Conservation (phyloP, 2,329 filamentous ascomycete species). For the Penicillium sp. region DNA sequence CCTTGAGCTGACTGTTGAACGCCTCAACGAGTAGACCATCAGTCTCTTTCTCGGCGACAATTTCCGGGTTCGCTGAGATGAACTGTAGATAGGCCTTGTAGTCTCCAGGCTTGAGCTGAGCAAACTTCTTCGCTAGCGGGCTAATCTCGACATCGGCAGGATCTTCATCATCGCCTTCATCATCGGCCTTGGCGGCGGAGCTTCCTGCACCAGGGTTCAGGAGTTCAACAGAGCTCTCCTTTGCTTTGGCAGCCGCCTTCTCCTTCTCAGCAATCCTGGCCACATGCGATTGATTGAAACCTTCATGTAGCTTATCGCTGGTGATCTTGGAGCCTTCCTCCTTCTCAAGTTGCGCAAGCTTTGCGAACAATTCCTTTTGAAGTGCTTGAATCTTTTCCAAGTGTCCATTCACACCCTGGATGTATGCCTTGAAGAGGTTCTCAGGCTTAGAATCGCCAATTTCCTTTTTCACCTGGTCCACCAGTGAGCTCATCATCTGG, state of each 20-base stretch:
- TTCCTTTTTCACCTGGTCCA: slow-evolving; percentile 88
- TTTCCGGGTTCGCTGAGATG: slow-evolving; percentile 71
- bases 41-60: slow-evolving; percentile 80
- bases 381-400: slow-evolving; percentile 72
- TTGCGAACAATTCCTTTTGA: slow-evolving; percentile 69
- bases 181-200: slow-evolving; percentile 54
- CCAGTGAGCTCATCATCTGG: slow-evolving; percentile 95
- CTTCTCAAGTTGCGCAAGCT: slow-evolving; percentile 77
- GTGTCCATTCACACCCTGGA: slow-evolving; percentile 74
- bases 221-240: slow-evolving; percentile 59
- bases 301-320: slow-evolving; percentile 81
- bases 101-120: slow-evolving; percentile 70
- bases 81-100: slow-evolving; percentile 73
- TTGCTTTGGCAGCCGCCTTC: slow-evolving; percentile 42
- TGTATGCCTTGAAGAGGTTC: slow-evolving; percentile 70
- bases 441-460: slow-evolving; percentile 70
- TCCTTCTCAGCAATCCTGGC: slow-evolving; percentile 56
- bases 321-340: slow-evolving; percentile 89
- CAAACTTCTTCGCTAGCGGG: slow-evolving; percentile 74
- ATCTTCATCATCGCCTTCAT: slow-evolving; percentile 54
- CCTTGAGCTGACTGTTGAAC: slow-evolving; percentile 80
- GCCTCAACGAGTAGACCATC: slow-evolving; percentile 88
- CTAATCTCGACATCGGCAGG: slow-evolving; percentile 75
- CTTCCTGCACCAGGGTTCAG: slow-evolving; percentile 62
- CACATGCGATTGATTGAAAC: slow-evolving; percentile 85